Evolutionary conservation across 495 filamentous ascomycete genomes (phyloP).

Genomic region (Aspergillus bertholletiae): DNA sequence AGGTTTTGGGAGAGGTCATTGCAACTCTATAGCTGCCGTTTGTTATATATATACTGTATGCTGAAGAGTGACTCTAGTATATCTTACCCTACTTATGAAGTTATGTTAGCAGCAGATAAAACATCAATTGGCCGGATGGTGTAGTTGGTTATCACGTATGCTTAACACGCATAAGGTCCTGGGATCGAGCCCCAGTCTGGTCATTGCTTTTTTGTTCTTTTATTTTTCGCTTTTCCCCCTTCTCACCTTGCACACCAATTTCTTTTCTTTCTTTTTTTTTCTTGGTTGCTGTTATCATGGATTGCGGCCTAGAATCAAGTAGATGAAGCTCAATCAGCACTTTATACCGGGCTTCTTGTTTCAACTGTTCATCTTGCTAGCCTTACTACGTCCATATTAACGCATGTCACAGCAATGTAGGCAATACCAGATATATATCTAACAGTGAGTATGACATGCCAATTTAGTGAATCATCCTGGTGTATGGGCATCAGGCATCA

Average conservation of each 20-base stretch:
- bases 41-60: no score
- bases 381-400: no score
- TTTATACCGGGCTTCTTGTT: not conserved
- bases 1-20: conserved; percentile 41
- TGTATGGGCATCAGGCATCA: no score
- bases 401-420: no score
- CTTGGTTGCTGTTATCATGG: not conserved
- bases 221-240: not conserved
- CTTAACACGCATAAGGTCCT: not conserved
- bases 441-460: no score
- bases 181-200: not conserved
- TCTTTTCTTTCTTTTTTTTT: no score
- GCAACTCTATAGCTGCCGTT: not conserved
- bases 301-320: not conserved
- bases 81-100: not conserved
- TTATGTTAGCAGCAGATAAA: not conserved
- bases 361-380: no score
- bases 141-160: not conserved
- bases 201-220: not conserved
- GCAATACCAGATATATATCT: no score
- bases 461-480: no score
- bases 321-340: not conserved
- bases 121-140: not conserved
- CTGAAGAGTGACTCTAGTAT: not conserved
- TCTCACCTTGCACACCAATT: no score